Conservation (phyloP, 192 early-diverging fungal genomes). For the Coemansia sp. region DNA sequence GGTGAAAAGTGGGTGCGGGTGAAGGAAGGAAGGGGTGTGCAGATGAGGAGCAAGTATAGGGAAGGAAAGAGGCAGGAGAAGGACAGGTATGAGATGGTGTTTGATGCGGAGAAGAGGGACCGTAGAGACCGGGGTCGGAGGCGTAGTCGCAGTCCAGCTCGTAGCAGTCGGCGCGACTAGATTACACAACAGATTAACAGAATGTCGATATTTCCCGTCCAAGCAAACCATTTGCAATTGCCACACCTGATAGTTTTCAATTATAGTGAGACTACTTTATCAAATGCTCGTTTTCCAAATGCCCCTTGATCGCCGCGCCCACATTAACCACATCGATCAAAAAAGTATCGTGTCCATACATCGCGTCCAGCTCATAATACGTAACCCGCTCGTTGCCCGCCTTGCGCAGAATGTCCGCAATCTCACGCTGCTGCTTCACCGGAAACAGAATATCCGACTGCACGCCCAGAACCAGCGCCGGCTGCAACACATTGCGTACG, state of each 20-base stretch:
- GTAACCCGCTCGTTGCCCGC: slow-evolving; percentile 88
- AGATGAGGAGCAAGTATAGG: slow-evolving; percentile 20
- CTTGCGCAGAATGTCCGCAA: slow-evolving; percentile 81
- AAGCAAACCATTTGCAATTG: too few relatives aligned
- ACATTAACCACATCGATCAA: slow-evolving; percentile 87
- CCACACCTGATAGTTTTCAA: too few relatives aligned
- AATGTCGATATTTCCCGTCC: too few relatives aligned
- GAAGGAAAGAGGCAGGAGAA: not conserved
- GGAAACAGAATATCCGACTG: slow-evolving; percentile 96
- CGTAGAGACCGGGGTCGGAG: not conserved
- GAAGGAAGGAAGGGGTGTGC: not conserved
- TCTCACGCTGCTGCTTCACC: slow-evolving; percentile 92
- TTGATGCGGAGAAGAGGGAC: slow-evolving; percentile 16
- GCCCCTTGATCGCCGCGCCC: slow-evolving; percentile 93
- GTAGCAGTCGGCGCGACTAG: too few relatives aligned
- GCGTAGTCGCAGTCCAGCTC: slow-evolving; percentile 12
- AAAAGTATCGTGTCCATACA: slow-evolving; percentile 98
- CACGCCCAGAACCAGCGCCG: slow-evolving; percentile 89
- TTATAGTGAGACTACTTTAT: too few relatives aligned
- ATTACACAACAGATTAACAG: too few relatives aligned
- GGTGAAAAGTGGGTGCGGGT: slow-evolving; percentile 71
- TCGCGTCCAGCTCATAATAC: slow-evolving; percentile 94
- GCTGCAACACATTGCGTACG: slow-evolving; percentile 58
- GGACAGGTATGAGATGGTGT: slow-evolving; percentile 33
- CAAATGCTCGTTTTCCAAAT: slow-evolving; percentile 58